Conservation (phyloP, 371 early-diverging fungal genomes). For the Syncephalastrum sp. region DNA sequence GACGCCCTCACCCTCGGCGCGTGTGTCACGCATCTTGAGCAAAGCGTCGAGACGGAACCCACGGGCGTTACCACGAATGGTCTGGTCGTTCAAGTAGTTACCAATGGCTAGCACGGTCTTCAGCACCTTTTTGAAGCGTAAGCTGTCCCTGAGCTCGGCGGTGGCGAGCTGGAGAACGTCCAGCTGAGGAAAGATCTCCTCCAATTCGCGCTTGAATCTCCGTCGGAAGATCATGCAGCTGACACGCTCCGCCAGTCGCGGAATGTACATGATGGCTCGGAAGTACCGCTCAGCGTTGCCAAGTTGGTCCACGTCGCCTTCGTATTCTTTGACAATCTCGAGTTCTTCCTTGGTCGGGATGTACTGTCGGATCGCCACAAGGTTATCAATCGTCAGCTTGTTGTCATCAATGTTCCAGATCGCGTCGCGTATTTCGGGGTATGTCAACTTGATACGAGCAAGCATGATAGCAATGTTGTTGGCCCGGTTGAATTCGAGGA, state of each 20-base stretch:
- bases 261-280: constrained; percentile 65
- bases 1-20: constrained; percentile 57
- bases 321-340: constrained; percentile 65
- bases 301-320: constrained; percentile 61
- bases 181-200: constrained; percentile 56
- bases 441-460: constrained; percentile 65
- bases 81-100: constrained; percentile 77
- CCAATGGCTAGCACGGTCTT: constrained; percentile 77
- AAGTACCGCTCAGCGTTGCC: constrained; percentile 72
- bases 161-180: constrained; percentile 33
- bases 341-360: constrained; percentile 66
- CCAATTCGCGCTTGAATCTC: constrained; percentile 67
- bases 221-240: constrained; percentile 75
- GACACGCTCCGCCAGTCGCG: constrained; percentile 67
- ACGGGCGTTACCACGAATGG: constrained; percentile 80
- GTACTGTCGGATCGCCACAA: constrained; percentile 58
- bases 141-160: constrained; percentile 28
- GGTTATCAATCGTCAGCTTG: constrained; percentile 52
- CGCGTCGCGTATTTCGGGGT: constrained; percentile 65
- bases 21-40: constrained; percentile 70
- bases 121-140: constrained; percentile 54
- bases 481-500: constrained; percentile 61
- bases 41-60: constrained; percentile 78
- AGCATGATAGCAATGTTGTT: constrained; percentile 73
- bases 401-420: constrained; percentile 68